A percentile compares a stretch with the other conserved stretches of the same genome.
phyloP scores from a whole-genome alignment of 768 basidiomycete species.

The Kwoniella sp. region DNA sequence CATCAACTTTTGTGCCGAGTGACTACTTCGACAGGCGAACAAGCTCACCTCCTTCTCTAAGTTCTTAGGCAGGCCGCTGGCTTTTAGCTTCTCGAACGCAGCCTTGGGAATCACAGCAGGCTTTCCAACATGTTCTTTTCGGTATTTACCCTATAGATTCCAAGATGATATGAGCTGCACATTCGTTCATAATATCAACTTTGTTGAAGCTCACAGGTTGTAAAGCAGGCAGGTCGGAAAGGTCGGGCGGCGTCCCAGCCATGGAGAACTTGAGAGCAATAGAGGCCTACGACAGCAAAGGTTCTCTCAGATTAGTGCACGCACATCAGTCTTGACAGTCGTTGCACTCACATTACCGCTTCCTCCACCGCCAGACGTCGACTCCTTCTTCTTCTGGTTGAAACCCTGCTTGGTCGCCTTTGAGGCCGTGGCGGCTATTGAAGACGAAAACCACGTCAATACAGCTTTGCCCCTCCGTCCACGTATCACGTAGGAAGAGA shows the following conservation, averaged over 20 bases:
- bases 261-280: slow-evolving; percentile 18
- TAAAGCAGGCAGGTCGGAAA: slow-evolving; percentile 19
- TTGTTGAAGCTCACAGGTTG: slow-evolving; percentile 35
- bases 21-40: no score
- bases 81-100: slow-evolving; percentile 57
- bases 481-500: neutral
- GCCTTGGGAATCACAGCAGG: slow-evolving; percentile 33
- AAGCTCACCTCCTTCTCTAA: slow-evolving; percentile 71
- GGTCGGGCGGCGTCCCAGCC: slow-evolving; percentile 24
- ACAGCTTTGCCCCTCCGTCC: neutral
- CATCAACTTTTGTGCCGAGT: no score
- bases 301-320: no score
- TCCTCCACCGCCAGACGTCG: slow-evolving; percentile 19
- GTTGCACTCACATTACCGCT: slow-evolving; percentile 14
- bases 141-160: slow-evolving; percentile 10
- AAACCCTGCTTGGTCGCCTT: slow-evolving; percentile 17
- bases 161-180: neutral
- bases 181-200: no score
- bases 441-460: neutral
- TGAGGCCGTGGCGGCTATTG: slow-evolving; percentile 12
- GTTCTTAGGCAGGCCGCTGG: slow-evolving; percentile 73
- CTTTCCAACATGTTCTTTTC: slow-evolving; percentile 35
- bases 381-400: slow-evolving; percentile 25
- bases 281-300: slow-evolving; percentile 4
- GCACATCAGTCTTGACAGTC: neutral